phyloP scores from a whole-genome alignment of 192 early-diverging fungal species.

The Backusella westeae region DNA sequence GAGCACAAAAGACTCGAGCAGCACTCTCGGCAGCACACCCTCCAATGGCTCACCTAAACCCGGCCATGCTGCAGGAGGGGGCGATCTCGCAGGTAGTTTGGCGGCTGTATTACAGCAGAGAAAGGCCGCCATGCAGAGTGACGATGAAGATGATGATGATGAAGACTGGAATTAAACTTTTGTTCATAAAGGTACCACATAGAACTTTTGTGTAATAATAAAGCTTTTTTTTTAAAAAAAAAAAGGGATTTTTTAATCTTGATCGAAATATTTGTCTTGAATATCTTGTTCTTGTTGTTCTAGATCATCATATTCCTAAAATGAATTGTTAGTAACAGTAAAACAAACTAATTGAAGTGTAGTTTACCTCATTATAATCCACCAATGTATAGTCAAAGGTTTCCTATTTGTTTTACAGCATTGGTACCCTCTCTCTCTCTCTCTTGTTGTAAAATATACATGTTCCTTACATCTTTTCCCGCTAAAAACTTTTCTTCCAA shows the following conservation, averaged over 20 bases:
- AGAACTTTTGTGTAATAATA: background rate
- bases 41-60: background rate
- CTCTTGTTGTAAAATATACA: background rate
- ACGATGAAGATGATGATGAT: conserved; percentile 33
- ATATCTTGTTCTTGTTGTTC: conserved; percentile 33
- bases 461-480: conserved; percentile 39
- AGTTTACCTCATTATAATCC: conserved; percentile 38
- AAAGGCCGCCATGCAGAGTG: conserved; percentile 25
- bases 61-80: background rate
- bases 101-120: conserved; percentile 25
- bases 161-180: conserved; percentile 29
- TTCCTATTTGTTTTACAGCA: background rate
- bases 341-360: background rate
- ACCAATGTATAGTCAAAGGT: conserved; percentile 41
- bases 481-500: conserved; percentile 39
- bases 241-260: conserved; percentile 9
- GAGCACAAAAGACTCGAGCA: background rate
- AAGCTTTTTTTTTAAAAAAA: background rate
- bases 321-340: background rate
- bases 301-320: conserved; percentile 37
- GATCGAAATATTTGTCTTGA: conserved; percentile 41
- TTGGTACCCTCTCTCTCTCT: background rate
- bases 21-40: background rate
- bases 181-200: too few species aligned
- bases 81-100: conserved; percentile 18